A percentile compares a stretch with the other conserved stretches of the same genome.
Conservation (phyloP, 2,329 filamentous ascomycete genomes). For the Zelopaecilomyces penicillatus region DNA sequence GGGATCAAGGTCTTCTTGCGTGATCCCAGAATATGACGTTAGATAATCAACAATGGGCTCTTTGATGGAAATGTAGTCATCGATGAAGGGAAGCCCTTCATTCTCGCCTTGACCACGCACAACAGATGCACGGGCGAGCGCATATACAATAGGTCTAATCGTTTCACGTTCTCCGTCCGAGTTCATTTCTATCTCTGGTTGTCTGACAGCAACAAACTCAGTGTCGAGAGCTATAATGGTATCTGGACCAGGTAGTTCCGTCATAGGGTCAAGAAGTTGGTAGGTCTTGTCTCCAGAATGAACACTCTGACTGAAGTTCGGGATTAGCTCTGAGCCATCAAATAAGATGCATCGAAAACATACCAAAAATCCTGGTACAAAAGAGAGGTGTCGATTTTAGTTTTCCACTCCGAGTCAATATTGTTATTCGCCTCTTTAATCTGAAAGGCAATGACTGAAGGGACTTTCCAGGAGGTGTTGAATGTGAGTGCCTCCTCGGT, state of each 20-base stretch:
- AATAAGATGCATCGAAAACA: conserved; percentile 11
- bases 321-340: too few species aligned
- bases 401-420: conserved; percentile 81
- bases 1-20: conserved; percentile 73
- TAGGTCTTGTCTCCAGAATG: conserved; percentile 45
- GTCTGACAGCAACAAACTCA: conserved; percentile 88
- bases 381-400: conserved; percentile 72
- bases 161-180: conserved; percentile 88
- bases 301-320: not conserved
- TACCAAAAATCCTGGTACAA: conserved; percentile 64
- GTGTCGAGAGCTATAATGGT: conserved; percentile 87
- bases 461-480: conserved; percentile 85
- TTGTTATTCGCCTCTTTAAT: conserved; percentile 70
- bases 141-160: conserved; percentile 82
- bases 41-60: conserved; percentile 93
- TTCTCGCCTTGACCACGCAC: conserved; percentile 69
- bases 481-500: conserved; percentile 82
- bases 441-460: conserved; percentile 82
- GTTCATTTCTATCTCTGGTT: conserved; percentile 93
- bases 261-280: conserved; percentile 43
- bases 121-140: conserved; percentile 86
- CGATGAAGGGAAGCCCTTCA: conserved; percentile 83
- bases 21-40: conserved; percentile 89
- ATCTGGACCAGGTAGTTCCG: conserved; percentile 60
- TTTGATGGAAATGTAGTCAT: conserved; percentile 89